Evolutionary conservation across 768 basidiomycete genomes (phyloP).

Genomic region (Guyanaporus albipodus): DNA sequence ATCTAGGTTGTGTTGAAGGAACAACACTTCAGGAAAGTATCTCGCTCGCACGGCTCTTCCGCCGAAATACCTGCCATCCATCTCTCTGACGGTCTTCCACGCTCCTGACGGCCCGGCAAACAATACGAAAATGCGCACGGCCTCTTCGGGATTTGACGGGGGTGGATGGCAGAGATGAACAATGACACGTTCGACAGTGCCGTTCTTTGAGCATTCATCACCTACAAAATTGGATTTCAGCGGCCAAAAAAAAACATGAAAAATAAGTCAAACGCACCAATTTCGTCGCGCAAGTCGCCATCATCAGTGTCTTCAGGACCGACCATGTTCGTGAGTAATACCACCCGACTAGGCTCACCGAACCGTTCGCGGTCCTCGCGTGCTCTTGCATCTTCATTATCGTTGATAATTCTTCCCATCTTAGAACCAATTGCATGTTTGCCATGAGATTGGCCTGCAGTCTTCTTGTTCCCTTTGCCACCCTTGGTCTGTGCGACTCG

Average conservation of each 20-base stretch:
- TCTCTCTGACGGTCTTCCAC: conserved; percentile 92
- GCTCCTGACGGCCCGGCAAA: conserved; percentile 91
- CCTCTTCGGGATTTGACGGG: conserved; percentile 65
- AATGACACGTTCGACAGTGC: conserved; percentile 86
- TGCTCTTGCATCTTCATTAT: conserved; percentile 78
- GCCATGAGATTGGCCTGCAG: conserved; percentile 35
- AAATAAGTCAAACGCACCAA: conserved; percentile 49
- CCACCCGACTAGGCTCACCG: conserved; percentile 86
- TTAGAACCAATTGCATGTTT: conserved; percentile 49
- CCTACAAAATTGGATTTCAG: conserved; percentile 39
- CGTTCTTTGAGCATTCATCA: conserved; percentile 89
- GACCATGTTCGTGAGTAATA: conserved; percentile 90
- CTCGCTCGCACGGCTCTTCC: conserved; percentile 78
- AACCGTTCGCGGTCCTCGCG: conserved; percentile 77
- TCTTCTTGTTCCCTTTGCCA: conserved; percentile 37
- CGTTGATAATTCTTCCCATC: conserved; percentile 88
- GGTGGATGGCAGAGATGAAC: conserved; percentile 74
- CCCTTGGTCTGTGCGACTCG: conserved; percentile 41
- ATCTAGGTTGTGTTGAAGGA: conserved; percentile 50
- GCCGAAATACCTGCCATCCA: conserved; percentile 91
- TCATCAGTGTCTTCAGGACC: conserved; percentile 79
- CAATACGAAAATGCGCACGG: conserved; percentile 85
- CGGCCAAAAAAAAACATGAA: neutral
- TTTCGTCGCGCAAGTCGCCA: conserved; percentile 81
- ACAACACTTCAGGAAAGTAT: conserved; percentile 69